Base-by-base conservation (phyloP, 2,329 filamentous ascomycete species). In the Trichoderma gracile region DNA sequence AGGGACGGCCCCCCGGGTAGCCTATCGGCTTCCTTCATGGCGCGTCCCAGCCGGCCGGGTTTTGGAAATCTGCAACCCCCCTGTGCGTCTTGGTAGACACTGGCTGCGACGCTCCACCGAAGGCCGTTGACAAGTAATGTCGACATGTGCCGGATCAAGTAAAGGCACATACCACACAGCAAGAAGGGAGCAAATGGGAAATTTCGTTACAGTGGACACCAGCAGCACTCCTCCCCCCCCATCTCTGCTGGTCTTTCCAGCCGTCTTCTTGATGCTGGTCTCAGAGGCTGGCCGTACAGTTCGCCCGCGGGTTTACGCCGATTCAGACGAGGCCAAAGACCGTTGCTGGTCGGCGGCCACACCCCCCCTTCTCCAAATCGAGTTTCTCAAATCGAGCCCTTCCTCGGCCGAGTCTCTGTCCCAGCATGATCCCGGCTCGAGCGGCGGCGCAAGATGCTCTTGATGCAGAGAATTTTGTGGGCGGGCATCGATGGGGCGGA, bases 401-500 rank as follows among this genome's bases (percentile, higher is more conserved):
- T 50, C 46, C 56, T 23, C 17, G 56, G 43, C 27, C 27, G 56
- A 59, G 33, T 27, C 33, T 21, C 38, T 52, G 17, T 50, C 38
- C 38, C 19, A 52, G 47, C 38, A 61, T 38, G 38, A 62, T 54
- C 58, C 58, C 25, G 58, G 58, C 40, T 53, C 25, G 21, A 30
- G 58, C 25, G 56, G 45, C 45, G 19, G 27, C n/a, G 25, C 10
- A 38, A 38, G 30, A 62, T 46, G 40, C 40, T 53, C 23, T 54
- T 50, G 38, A 38, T n/a, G 49, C 42, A 62, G 47, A 53, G 25
- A 53, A 53, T 42, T 62, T 46, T 62, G 58, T 62, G 58, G 58
- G 58, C 25, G 40, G 40, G 49, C 38, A 25, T 45, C 10, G 46
- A 54, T 40, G 40, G 30, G 49, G 30, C 49, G 49, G 58, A 38